These are phyloP conservation scores for Pythium folliculosum DNA, from an alignment of 352 stramenopile species.

Conservation along the genomic window DNA sequence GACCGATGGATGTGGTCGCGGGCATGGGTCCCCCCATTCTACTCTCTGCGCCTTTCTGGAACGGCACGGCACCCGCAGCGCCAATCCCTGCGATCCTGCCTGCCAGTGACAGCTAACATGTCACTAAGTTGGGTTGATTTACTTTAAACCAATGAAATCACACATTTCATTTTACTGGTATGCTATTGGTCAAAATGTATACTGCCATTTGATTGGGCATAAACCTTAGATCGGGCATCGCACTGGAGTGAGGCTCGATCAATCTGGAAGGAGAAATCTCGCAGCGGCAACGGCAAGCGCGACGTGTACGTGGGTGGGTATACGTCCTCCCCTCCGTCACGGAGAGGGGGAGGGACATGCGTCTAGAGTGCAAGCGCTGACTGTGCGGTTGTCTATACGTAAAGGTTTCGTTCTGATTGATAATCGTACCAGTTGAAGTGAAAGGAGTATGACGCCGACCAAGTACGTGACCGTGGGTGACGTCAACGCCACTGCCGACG, in stretches of 20 bases:
- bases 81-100: too few species aligned
- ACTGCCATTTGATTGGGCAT: constrained; percentile 10
- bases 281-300: constrained; percentile 6
- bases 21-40: too few species aligned
- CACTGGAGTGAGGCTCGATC: constrained; percentile 16
- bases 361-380: background rate
- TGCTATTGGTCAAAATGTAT: constrained; percentile 9
- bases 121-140: too few species aligned
- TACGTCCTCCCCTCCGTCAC: background rate
- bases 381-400: background rate
- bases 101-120: too few species aligned
- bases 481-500: constrained; percentile 73
- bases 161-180: background rate
- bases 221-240: constrained; percentile 12
- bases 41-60: too few species aligned
- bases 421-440: background rate
- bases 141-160: background rate
- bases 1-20: too few species aligned
- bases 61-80: too few species aligned
- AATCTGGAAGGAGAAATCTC: constrained; percentile 25
- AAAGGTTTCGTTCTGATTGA: background rate
- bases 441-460: constrained; percentile 45
- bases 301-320: constrained; percentile 1
- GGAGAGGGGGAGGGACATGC: background rate
- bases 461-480: constrained; percentile 68